Evolutionary conservation across 441 rosid genomes (phyloP).

Genomic region (Kokia cookei): DNA sequence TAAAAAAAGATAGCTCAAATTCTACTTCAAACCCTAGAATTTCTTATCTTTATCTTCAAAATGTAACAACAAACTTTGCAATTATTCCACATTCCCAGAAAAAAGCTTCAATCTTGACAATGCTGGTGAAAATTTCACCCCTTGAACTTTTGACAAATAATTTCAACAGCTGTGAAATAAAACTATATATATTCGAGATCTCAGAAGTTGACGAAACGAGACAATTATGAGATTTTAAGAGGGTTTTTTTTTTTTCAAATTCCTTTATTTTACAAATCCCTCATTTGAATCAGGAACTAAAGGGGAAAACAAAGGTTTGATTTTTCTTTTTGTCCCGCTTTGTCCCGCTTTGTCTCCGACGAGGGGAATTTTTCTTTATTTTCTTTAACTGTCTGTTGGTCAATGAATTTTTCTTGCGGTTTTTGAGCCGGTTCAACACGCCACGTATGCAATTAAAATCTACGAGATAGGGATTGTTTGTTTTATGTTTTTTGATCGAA

Average conservation of each 20-base stretch:
- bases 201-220: not conserved
- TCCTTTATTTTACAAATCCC: not conserved
- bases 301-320: not conserved
- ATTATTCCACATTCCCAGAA: not conserved
- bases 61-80: not conserved
- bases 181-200: not conserved
- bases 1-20: not conserved
- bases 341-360: not conserved
- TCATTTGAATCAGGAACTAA: not conserved
- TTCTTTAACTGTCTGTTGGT: not conserved
- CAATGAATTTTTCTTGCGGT: not conserved
- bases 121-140: not conserved
- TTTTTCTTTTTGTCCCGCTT: not conserved
- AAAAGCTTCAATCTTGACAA: not conserved
- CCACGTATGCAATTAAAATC: too few relatives aligned
- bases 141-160: not conserved
- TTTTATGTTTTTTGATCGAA: too few relatives aligned
- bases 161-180: not conserved
- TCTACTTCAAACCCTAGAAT: not conserved
- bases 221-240: not conserved
- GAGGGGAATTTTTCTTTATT: not conserved
- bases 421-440: too few relatives aligned
- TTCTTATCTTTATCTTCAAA: not conserved
- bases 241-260: not conserved
- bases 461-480: too few relatives aligned